These are phyloP conservation scores for Phytophthora cryptogea DNA, from an alignment of 352 stramenopile genomes.

Conservation along the genomic window DNA sequence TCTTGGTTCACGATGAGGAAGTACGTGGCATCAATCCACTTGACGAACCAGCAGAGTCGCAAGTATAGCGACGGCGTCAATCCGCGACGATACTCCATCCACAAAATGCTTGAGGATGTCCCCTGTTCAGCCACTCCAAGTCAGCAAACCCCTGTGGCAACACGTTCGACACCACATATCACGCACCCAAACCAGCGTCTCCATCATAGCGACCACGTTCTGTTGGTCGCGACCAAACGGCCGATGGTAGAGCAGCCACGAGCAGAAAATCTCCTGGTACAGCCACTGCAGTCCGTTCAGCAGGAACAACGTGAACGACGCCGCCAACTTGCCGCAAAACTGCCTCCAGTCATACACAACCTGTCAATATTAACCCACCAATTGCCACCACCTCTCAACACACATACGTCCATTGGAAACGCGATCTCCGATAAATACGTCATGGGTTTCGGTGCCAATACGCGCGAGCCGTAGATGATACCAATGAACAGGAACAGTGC, in stretches of 20 bases:
- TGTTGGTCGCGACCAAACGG: constrained; percentile 32
- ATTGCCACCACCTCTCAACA: constrained; percentile 3
- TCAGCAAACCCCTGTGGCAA: neutral
- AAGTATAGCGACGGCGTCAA: constrained; percentile 58
- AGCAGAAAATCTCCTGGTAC: constrained; percentile 44
- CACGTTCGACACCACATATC: neutral
- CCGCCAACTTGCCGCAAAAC: constrained; percentile 69
- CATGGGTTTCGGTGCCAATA: constrained; percentile 61
- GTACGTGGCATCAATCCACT: constrained; percentile 56
- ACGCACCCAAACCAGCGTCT: constrained; percentile 66
- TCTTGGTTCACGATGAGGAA: constrained; percentile 48
- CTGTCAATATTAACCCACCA: neutral
- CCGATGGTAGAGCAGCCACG: constrained; percentile 42
- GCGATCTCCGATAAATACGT: constrained; percentile 82
- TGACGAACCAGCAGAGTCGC: constrained; percentile 64
- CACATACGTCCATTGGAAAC: constrained; percentile 68
- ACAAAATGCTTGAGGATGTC: constrained; percentile 56
- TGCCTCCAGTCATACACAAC: constrained; percentile 14
- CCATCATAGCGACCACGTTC: constrained; percentile 53
- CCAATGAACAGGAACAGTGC: constrained; percentile 57
- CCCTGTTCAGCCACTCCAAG: constrained; percentile 27
- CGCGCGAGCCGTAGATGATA: constrained; percentile 53
- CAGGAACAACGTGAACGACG: constrained; percentile 51
- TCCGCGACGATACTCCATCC: constrained; percentile 79
- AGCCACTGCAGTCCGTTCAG: constrained; percentile 57